These are phyloP conservation scores for Hypoxylon cercidicola DNA, from an alignment of 495 filamentous ascomycete genomes.

Conservation along the genomic window DNA sequence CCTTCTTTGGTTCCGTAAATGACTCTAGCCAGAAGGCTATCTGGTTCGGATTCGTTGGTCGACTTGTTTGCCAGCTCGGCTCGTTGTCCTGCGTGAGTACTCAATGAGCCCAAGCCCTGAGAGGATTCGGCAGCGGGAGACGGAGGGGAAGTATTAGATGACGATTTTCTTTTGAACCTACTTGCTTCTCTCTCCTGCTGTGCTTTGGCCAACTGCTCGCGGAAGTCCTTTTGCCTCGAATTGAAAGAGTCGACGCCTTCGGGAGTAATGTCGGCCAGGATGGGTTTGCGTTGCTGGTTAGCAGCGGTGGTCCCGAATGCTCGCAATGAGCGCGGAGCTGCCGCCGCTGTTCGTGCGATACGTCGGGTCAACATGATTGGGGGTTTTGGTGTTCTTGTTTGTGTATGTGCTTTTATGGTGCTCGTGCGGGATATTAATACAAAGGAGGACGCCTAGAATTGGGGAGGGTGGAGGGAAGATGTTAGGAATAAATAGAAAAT, in stretches of 20 bases:
- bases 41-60: slow-evolving; percentile 57
- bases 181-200: slow-evolving; percentile 86
- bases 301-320: slow-evolving; percentile 68
- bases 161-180: slow-evolving; percentile 56
- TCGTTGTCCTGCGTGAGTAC: slow-evolving; percentile 64
- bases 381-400: slow-evolving; percentile 1
- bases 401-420: background rate
- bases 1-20: slow-evolving; percentile 98
- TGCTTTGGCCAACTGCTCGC: slow-evolving; percentile 79
- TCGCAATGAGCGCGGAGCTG: slow-evolving; percentile 62
- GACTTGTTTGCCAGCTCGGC: slow-evolving; percentile 48
- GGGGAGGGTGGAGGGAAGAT: slow-evolving; percentile 10
- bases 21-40: slow-evolving; percentile 70
- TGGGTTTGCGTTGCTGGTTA: slow-evolving; percentile 70
- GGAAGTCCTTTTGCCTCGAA: slow-evolving; percentile 83
- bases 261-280: slow-evolving; percentile 81
- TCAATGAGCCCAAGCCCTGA: slow-evolving; percentile 73
- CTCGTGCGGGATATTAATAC: slow-evolving; percentile 10
- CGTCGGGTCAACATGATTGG: slow-evolving; percentile 49
- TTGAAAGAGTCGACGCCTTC: slow-evolving; percentile 76
- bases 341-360: slow-evolving; percentile 55
- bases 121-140: slow-evolving; percentile 48
- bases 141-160: slow-evolving; percentile 63
- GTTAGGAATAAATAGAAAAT: slow-evolving; percentile 23
- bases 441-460: slow-evolving; percentile 11